Evolutionary conservation across 2,329 filamentous ascomycete species (phyloP).

Genomic region (Aspergillus melleus): DNA sequence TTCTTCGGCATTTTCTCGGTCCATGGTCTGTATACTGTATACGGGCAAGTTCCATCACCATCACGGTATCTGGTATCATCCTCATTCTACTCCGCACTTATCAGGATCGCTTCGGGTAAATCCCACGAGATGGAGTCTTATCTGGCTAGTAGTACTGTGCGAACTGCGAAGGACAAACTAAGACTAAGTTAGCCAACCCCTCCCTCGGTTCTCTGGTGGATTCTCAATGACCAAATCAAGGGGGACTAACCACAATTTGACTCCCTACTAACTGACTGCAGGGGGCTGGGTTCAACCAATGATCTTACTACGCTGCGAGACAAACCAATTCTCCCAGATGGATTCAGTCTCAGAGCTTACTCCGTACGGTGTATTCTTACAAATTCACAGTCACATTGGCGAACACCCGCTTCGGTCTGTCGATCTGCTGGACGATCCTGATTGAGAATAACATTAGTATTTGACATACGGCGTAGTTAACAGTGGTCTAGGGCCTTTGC

Average conservation of each 20-base stretch:
- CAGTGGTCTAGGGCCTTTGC: too few relatives aligned
- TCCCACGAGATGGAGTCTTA: not conserved
- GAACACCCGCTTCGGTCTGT: not conserved
- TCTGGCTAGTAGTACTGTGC: not conserved
- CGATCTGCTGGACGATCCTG: not conserved
- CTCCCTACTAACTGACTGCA: not conserved
- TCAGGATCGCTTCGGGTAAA: not conserved
- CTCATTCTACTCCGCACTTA: not conserved
- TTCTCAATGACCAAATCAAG: not conserved
- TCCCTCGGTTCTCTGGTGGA: not conserved
- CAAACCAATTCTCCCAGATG: not conserved
- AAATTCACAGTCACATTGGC: not conserved
- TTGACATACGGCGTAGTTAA: not conserved
- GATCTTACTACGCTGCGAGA: not conserved
- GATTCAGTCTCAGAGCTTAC: not conserved
- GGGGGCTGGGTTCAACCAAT: not conserved
- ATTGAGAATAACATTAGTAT: not conserved
- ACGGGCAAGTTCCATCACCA: not conserved
- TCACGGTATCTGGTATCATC: not conserved
- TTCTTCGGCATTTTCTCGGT: too few relatives aligned
- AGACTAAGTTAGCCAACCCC: not conserved
- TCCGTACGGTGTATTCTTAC: not conserved
- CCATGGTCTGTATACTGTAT: not conserved
- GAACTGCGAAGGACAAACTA: not conserved
- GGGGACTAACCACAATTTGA: not conserved